Base-by-base conservation (phyloP, 495 filamentous ascomycete species). In the Xylaria grammica region DNA sequence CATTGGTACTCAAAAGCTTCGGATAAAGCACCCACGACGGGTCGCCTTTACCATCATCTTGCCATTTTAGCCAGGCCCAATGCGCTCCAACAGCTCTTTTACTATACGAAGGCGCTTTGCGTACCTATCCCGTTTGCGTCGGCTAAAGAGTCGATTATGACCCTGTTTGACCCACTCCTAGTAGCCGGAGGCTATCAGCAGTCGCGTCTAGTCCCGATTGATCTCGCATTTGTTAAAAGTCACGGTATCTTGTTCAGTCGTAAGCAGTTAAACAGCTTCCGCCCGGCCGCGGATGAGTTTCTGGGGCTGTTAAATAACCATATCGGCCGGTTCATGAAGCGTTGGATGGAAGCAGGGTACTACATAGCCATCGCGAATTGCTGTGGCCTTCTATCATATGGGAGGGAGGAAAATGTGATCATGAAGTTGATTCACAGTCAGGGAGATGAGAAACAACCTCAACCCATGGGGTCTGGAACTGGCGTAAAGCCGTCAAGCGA, bases 1-100 rank as follows among this genome's bases (percentile, higher is more conserved):
- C 85, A 85, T 38, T 96, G 92, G 92, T 94, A 94, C 65, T 86
- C 80, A 38, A 89, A 89, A 69, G 91, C 89, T 3, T 86, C 88
- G 17, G 88, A 93, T 63, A 84, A 84, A 27, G 87, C 78, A 36
- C 90, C 91, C 0, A 80, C 82, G 5, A 80, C 88, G 30, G 91
- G 91, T 0, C 78, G 91, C 0, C 79, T 94, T 11, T 91, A 92
- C 62, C 91, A 94, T 74, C 91, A 94, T 70, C 83, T 94, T 10
- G 91, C 90, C 0, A 91, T 93, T 11, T 75, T 94, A 10, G 87
- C 91, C 19, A 79, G 89, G 7, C 89, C 90, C 0, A 88, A 91
- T 65, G 76, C 83, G n/a, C 70, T 92, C 0, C 85, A 89, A 56
- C 91, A 94, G 66, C 72, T 94, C 0, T 91, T 86, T 63, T 88